Percentiles rank a stretch among this genome's conserved stretches.
These are phyloP conservation scores for Phascolomyces articulosus DNA, from an alignment of 371 early-diverging fungal species.

Conservation along the genomic window DNA sequence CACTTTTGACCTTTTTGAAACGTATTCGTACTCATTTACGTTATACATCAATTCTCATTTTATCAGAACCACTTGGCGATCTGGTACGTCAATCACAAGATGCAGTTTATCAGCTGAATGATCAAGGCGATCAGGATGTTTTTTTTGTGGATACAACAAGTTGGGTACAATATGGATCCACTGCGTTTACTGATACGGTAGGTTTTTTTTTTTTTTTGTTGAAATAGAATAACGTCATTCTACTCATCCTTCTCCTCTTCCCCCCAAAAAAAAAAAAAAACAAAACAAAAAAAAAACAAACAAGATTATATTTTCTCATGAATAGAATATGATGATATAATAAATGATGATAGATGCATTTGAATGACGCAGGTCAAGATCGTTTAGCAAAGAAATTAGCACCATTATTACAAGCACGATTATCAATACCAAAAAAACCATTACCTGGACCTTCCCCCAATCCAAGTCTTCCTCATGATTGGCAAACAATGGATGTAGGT, in stretches of 20 bases:
- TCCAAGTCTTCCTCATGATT: slow-evolving; percentile 44
- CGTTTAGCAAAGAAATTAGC: slow-evolving; percentile 36
- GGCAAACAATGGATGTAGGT: slow-evolving; percentile 53
- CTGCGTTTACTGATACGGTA: slow-evolving; percentile 33
- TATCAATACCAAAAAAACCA: slow-evolving; percentile 33
- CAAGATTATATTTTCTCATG: too few relatives aligned
- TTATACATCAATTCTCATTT: slow-evolving; percentile 29
- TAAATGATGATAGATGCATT: slow-evolving; percentile 35
- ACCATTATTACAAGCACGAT: slow-evolving; percentile 33
- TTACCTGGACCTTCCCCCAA: slow-evolving; percentile 45
- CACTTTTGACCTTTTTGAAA: slow-evolving; percentile 22
- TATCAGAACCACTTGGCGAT: slow-evolving; percentile 47
- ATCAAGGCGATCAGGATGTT: slow-evolving; percentile 32
- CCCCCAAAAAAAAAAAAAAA: too few relatives aligned
- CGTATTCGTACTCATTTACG: slow-evolving; percentile 24
- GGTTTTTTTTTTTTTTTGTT: slow-evolving; percentile 1
- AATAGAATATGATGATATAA: too few relatives aligned
- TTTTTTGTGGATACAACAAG: slow-evolving; percentile 47
- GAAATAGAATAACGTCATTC: not conserved
- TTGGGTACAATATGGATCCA: slow-evolving; percentile 40
- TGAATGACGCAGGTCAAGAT: slow-evolving; percentile 43
- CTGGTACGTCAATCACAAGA: slow-evolving; percentile 41
- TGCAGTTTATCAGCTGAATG: slow-evolving; percentile 30
- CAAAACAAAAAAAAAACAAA: not conserved
- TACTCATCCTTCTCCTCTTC: too few relatives aligned